Percentiles rank a stretch among this genome's conserved stretches.
Conservation (phyloP, 192 early-diverging fungal species). For the Spinellus fusiger region DNA sequence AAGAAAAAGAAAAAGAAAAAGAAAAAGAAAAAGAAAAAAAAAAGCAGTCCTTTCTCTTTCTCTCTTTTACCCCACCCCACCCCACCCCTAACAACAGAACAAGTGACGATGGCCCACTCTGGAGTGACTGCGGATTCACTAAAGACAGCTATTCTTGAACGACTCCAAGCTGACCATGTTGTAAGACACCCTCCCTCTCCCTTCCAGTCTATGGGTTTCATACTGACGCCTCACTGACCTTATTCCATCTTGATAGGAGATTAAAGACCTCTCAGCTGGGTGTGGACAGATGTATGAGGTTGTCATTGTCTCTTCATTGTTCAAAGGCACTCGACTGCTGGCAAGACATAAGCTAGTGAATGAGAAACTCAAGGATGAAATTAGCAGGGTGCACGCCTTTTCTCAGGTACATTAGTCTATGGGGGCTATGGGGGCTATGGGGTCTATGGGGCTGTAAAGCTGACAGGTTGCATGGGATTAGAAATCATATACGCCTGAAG, state of each 20-base stretch:
- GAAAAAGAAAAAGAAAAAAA: no score
- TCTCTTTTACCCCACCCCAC: no score
- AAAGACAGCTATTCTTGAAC: slow-evolving; percentile 24
- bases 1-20: no score
- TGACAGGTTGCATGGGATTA: neutral
- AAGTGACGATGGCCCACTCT: slow-evolving; percentile 28
- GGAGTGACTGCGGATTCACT: slow-evolving; percentile 32
- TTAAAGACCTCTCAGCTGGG: slow-evolving; percentile 60
- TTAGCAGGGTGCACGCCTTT: slow-evolving; percentile 78
- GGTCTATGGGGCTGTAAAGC: neutral
- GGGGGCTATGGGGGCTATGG: neutral
- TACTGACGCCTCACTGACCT: neutral
- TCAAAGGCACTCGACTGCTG: slow-evolving; percentile 64
- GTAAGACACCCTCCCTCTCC: slow-evolving; percentile 7
- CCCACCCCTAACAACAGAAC: no score
- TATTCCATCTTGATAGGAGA: slow-evolving; percentile 18
- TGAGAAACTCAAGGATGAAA: slow-evolving; percentile 72
- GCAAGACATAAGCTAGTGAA: slow-evolving; percentile 78
- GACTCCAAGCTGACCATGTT: slow-evolving; percentile 34
- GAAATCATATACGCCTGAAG: slow-evolving; percentile 29
- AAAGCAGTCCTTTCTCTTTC: no score
- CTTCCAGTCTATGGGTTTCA: neutral
- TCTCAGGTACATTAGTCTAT: slow-evolving; percentile 53
- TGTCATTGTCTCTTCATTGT: slow-evolving; percentile 64
- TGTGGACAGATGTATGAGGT: slow-evolving; percentile 83